A percentile compares a stretch with the other conserved stretches of the same genome.
Conservation (phyloP, 495 filamentous ascomycete genomes). For the Parathielavia appendiculata region DNA sequence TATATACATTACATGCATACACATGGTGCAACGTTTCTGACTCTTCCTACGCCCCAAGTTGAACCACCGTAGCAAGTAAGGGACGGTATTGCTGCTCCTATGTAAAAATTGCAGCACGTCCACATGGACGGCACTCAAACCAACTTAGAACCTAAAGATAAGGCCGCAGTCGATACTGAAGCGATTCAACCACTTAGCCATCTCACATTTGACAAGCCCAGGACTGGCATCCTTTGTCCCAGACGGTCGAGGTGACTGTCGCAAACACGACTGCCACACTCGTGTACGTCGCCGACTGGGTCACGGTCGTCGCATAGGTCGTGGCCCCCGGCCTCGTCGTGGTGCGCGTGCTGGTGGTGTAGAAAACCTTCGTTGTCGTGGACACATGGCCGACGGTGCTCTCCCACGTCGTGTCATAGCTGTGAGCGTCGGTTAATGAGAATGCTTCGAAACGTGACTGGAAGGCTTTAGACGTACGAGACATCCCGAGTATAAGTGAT, state of each 20-base stretch:
- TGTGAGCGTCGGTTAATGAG: neutral
- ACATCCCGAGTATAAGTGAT: neutral
- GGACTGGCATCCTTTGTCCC: conserved; percentile 1
- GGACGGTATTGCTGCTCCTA: too few relatives aligned
- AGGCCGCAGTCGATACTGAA: too few relatives aligned
- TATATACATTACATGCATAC: too few relatives aligned
- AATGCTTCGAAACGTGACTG: neutral
- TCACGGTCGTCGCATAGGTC: neutral
- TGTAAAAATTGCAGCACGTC: too few relatives aligned
- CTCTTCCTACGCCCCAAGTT: too few relatives aligned
- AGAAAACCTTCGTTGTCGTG: neutral
- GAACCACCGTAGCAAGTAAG: too few relatives aligned
- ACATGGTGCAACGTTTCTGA: too few relatives aligned
- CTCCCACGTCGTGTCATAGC: conserved; percentile 2
- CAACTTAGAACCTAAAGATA: too few relatives aligned
- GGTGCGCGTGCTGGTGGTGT: neutral
- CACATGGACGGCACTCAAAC: too few relatives aligned
- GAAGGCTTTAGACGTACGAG: neutral
- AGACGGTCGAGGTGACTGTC: conserved; percentile 1
- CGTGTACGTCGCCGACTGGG: neutral
- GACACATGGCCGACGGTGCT: neutral
- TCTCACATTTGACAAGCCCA: neutral
- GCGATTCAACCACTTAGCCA: too few relatives aligned
- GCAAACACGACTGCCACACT: neutral
- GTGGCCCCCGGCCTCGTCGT: neutral